Evolutionary conservation across 1,139 yeast genomes (phyloP).

Genomic region (Blastobotrys malaysiensis): DNA sequence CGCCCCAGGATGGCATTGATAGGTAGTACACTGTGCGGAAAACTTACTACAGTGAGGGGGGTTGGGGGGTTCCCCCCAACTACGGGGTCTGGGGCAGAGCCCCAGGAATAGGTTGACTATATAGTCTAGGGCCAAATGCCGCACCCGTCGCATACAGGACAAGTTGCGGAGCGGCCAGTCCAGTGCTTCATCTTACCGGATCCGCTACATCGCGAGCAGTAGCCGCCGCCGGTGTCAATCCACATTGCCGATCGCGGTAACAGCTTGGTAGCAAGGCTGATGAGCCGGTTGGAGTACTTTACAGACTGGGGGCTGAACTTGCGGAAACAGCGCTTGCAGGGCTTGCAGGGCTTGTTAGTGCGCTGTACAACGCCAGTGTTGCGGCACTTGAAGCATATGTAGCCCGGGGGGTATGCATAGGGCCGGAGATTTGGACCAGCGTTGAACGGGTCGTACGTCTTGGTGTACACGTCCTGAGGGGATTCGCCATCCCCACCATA

Average conservation of each 20-base stretch:
- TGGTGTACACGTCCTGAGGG: background rate
- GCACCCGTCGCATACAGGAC: conserved; percentile 6
- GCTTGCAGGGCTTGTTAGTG: conserved; percentile 1
- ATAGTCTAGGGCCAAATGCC: conserved; percentile 3
- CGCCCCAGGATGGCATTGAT: no score
- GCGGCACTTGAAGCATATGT: conserved; percentile 6
- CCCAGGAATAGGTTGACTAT: no score
- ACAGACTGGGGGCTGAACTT: conserved; percentile 5
- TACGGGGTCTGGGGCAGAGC: no score
- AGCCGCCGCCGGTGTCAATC: conserved; percentile 7
- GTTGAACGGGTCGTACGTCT: background rate
- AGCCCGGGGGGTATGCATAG: conserved; percentile 6
- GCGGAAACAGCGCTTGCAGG: conserved; percentile 8
- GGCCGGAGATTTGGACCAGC: conserved; percentile 1
- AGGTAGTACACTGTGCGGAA: no score
- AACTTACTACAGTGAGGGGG: no score
- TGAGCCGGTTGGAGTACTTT: conserved; percentile 4
- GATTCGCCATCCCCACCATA: background rate
- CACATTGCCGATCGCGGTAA: background rate
- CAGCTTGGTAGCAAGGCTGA: background rate
- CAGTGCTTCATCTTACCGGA: conserved; percentile 1
- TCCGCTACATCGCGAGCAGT: conserved; percentile 6
- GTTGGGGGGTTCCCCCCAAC: no score
- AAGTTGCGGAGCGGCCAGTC: background rate
- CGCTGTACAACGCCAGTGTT: conserved; percentile 5